Percentiles rank a stretch among this genome's conserved stretches.
Evolutionary conservation across 116 monocot genomes (phyloP).

Genomic region (Cymodocea nodosa): DNA sequence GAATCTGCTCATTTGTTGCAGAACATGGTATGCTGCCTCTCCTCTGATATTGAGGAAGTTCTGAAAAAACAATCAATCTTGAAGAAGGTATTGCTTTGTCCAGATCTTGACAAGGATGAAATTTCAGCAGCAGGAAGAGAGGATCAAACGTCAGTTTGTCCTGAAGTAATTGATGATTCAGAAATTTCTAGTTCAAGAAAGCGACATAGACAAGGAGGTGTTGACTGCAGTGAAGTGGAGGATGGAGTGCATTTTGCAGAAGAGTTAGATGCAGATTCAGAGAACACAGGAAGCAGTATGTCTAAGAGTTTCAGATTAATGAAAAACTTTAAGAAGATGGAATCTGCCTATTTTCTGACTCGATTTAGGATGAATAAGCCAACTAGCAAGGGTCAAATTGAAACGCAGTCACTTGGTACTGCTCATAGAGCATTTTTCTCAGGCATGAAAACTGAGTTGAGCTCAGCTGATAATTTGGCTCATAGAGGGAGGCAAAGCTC

Average conservation of each 20-base stretch:
- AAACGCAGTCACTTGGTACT: not conserved
- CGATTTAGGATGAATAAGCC: conserved; percentile 23
- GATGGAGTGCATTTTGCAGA: conserved; percentile 6
- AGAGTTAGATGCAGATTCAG: conserved; percentile 13
- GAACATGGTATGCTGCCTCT: conserved; percentile 44
- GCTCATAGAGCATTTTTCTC: conserved; percentile 16
- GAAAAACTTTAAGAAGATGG: conserved; percentile 87
- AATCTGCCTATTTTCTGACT: conserved; percentile 57
- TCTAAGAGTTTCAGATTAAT: conserved; percentile 64
- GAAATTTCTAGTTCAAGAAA: conserved; percentile 38
- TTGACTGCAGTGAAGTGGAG: conserved; percentile 11
- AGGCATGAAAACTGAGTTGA: conserved; percentile 32
- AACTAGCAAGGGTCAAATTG: not conserved
- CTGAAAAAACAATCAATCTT: conserved; percentile 26
- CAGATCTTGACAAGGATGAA: conserved; percentile 22
- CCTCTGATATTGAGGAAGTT: conserved; percentile 62
- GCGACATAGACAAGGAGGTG: conserved; percentile 20
- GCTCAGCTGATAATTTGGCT: conserved; percentile 40
- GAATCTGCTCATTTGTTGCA: conserved; percentile 50
- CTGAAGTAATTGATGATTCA: conserved; percentile 23
- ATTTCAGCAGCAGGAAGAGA: conserved; percentile 6
- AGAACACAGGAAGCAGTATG: conserved; percentile 21
- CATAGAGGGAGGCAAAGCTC: conserved; percentile 14
- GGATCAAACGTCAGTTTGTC: conserved; percentile 5
- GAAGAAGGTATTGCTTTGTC: conserved; percentile 5